phyloP scores from a whole-genome alignment of 1,284 basidiomycete species.

The Acaromyces ingoldii region DNA sequence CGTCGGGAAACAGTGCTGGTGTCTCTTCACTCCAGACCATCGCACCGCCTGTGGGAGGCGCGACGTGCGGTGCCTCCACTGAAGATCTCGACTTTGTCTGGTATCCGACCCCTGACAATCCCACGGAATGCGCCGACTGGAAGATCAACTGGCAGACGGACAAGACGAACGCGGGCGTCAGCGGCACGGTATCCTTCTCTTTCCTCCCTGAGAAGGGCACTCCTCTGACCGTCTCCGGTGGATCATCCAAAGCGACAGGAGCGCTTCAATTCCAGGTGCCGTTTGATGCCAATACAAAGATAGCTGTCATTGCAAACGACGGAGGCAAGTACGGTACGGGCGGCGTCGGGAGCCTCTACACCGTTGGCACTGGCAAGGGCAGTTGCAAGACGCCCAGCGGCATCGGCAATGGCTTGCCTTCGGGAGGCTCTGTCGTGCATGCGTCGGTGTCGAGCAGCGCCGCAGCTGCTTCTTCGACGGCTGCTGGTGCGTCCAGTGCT shows the following conservation, averaged over 20 bases:
- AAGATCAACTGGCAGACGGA: constrained; percentile 10
- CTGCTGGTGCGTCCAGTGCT: not conserved
- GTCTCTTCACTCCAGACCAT: constrained; percentile 1
- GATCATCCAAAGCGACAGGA: not conserved
- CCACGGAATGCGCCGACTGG: constrained; percentile 8
- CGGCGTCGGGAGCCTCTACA: constrained; percentile 10
- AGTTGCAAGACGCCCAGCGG: not conserved
- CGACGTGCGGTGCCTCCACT: not conserved
- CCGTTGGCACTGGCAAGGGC: not conserved
- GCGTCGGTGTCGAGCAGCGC: not conserved
- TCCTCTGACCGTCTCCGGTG: constrained; percentile 1
- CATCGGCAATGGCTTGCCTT: not conserved
- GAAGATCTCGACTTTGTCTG: constrained; percentile 11
- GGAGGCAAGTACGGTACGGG: constrained; percentile 11
- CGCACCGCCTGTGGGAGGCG: not conserved
- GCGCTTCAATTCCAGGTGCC: not conserved
- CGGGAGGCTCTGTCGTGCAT: no score
- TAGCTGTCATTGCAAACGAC: constrained; percentile 6
- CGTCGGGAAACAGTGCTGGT: not conserved
- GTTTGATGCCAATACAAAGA: constrained; percentile 4
- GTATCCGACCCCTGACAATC: constrained; percentile 3
- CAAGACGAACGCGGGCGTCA: constrained; percentile 1
- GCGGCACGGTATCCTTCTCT: constrained; percentile 2
- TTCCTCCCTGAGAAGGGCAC: constrained; percentile 7
- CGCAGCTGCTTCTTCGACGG: not conserved